Base-by-base conservation (phyloP, 2,329 filamentous ascomycete genomes). In the Penicillium sumatraense region DNA sequence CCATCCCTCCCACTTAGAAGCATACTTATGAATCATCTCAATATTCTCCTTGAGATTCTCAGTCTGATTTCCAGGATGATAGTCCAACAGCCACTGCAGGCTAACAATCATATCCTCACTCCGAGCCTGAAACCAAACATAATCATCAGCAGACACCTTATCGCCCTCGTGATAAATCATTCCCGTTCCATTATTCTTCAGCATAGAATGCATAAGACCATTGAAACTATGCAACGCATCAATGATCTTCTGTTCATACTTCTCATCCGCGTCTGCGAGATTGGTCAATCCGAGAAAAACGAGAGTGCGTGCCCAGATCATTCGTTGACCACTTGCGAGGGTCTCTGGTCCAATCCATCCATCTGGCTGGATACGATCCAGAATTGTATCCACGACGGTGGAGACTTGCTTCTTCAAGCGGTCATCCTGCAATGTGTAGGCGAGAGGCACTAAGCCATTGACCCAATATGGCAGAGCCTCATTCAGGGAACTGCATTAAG, bases 381-480 rank as follows among this genome's bases (percentile, higher is more conserved):
- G 68, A 1, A 83, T 73, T 58, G 80, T 79, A 49, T 80, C 70
- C 5, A 80, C 66, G 26, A 77, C 77, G 5, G 69, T 58, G 16
- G 75, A 72, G 7, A 82, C 78, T 56, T 86, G 82, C 0, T 58
- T 61, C 59, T 82, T 81, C n/a, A 86, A 68, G 5, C 78, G 68
- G 3, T 69, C 59, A 62, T 85, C 78, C 48, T 81, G 72, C 4
- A 82, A 66, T 0, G 68, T 69, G 56, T 81, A 86, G 1, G 83
- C 82, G 21, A 86, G 73, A 16, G 83, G 82, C 2, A 86, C 82
- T 1, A 85, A 71, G 3, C 78, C 80, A 60, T 86, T 85, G 62
- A 84, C 81, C 81, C 83, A 86, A 65, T 86, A 86, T 0, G 83
- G 81, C 23, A 80, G 76, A 1, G 78, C 80, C 69, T 86, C 83